Conservation (phyloP, 768 basidiomycete species). For the Clitopilus hobsonii region DNA sequence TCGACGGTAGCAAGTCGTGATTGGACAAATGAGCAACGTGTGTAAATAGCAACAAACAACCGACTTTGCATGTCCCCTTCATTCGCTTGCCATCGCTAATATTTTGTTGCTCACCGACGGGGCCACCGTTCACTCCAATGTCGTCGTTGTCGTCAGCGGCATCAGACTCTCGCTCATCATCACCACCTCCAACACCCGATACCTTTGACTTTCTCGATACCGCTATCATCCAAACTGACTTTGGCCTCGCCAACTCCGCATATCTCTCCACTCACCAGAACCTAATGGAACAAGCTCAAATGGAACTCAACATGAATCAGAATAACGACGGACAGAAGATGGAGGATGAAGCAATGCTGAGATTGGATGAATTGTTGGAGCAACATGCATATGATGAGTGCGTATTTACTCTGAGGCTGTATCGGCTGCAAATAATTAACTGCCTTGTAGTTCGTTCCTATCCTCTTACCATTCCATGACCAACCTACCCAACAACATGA, state of each 20-base stretch:
- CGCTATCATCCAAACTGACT: slow-evolving; percentile 42
- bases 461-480: slow-evolving; percentile 7
- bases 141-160: slow-evolving; percentile 55
- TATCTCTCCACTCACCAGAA: slow-evolving; percentile 41
- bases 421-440: too few relatives aligned
- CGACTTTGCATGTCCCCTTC: neutral
- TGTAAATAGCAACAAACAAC: neutral
- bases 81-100: neutral
- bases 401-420: slow-evolving; percentile 19
- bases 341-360: slow-evolving; percentile 54
- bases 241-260: slow-evolving; percentile 53
- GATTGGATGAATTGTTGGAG: slow-evolving; percentile 70
- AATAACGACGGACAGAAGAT: slow-evolving; percentile 37
- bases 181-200: slow-evolving; percentile 61
- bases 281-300: slow-evolving; percentile 35
- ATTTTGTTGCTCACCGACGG: neutral
- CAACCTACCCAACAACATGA: neutral
- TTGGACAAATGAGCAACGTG: neutral
- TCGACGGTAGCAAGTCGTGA: neutral
- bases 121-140: slow-evolving; percentile 29
- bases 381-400: slow-evolving; percentile 76
- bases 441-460: slow-evolving; percentile 10
- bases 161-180: slow-evolving; percentile 63
- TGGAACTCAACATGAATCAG: slow-evolving; percentile 37
- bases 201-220: slow-evolving; percentile 49